Evolutionary conservation across 305 asterid genomes (phyloP).

Genomic region (Fraxinus albicans): DNA sequence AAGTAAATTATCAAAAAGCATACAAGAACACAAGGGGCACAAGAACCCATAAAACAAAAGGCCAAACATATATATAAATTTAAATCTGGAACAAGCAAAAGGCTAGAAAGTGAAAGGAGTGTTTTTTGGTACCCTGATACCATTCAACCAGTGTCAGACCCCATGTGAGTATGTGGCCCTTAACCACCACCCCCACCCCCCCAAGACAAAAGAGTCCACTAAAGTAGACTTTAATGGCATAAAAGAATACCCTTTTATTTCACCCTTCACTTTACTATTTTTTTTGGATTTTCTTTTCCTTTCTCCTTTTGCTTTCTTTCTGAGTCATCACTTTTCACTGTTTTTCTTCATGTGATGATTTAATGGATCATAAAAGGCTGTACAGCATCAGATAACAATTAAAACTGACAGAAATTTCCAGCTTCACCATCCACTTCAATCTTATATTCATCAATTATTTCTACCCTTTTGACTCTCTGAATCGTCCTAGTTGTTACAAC

Average conservation of each 20-base stretch:
- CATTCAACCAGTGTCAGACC: constrained; percentile 40
- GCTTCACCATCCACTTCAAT: constrained; percentile 5
- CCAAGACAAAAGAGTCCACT: constrained; percentile 46
- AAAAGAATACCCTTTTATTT: constrained; percentile 31
- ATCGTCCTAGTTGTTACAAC: constrained; percentile 17
- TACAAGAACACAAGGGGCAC: constrained; percentile 26
- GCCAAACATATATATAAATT: constrained; percentile 29
- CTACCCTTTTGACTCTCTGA: constrained; percentile 19
- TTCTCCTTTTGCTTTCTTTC: neutral
- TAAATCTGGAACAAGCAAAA: constrained; percentile 15
- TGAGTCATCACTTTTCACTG: constrained; percentile 4
- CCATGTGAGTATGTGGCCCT: constrained; percentile 51
- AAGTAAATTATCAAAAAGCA: constrained; percentile 4
- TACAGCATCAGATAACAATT: constrained; percentile 15
- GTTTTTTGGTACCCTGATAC: constrained; percentile 34
- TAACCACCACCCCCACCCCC: constrained; percentile 28
- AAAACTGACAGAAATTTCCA: constrained; percentile 3
- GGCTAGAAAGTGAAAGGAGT: constrained; percentile 38
- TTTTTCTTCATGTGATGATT: constrained; percentile 9
- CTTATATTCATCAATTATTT: neutral
- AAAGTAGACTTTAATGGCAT: constrained; percentile 43
- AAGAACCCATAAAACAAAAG: constrained; percentile 40
- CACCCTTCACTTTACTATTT: neutral
- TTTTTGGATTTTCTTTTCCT: neutral
- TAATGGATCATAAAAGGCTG: constrained; percentile 18